A percentile compares a stretch with the other conserved stretches of the same genome.
Evolutionary conservation across 2,329 filamentous ascomycete genomes (phyloP).

Genomic region (Fonsecaea multimorphosa): DNA sequence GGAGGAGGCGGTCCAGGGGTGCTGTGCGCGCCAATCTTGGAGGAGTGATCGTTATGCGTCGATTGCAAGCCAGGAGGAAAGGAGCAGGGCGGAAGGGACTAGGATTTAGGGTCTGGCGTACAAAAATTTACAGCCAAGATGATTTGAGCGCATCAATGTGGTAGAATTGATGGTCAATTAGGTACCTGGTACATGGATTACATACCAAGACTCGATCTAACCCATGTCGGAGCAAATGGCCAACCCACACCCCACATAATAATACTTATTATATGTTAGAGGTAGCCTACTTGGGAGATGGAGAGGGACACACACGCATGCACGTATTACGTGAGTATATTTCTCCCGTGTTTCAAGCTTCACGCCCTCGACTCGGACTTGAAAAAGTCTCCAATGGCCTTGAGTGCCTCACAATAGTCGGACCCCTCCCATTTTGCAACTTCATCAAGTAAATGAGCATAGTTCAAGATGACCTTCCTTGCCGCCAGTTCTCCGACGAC

Average conservation of each 20-base stretch:
- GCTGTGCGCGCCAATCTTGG: not conserved
- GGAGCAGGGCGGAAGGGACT: not conserved
- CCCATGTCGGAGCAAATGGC: too few relatives aligned
- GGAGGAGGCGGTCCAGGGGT: not conserved
- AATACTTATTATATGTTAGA: too few relatives aligned
- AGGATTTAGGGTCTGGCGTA: too few relatives aligned
- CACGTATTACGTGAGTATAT: not conserved
- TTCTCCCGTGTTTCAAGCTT: not conserved
- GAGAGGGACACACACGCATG: not conserved
- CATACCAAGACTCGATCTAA: too few relatives aligned
- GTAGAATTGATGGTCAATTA: too few relatives aligned
- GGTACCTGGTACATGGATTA: too few relatives aligned
- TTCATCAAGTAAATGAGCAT: conserved; percentile 21
- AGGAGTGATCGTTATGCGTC: not conserved
- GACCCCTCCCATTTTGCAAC: conserved; percentile 6
- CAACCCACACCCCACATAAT: too few relatives aligned
- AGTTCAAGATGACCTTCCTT: conserved; percentile 15
- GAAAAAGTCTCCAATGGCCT: conserved; percentile 17
- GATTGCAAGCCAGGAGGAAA: not conserved
- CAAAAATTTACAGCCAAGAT: too few relatives aligned
- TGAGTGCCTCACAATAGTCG: conserved; percentile 10
- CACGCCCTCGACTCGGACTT: not conserved
- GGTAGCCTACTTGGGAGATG: not conserved
- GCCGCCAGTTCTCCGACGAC: not conserved
- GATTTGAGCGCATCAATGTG: too few relatives aligned